These are phyloP conservation scores for Lactarius psammicola DNA, from an alignment of 768 basidiomycete species.

Conservation along the genomic window DNA sequence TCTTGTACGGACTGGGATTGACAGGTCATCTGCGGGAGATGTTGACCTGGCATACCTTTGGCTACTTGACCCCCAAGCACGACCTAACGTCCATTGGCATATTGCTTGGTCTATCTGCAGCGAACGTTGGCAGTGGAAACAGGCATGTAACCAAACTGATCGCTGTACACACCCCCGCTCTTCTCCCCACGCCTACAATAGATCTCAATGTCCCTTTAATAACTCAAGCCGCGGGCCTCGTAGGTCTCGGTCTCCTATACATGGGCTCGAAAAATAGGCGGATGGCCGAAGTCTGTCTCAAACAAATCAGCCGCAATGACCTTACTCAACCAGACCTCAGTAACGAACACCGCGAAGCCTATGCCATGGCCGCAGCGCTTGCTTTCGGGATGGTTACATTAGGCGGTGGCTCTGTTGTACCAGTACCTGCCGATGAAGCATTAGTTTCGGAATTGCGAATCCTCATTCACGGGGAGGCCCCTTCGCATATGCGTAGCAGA, in stretches of 20 bases:
- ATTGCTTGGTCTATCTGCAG: constrained; percentile 89
- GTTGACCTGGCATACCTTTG: constrained; percentile 93
- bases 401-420: constrained; percentile 64
- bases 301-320: constrained; percentile 76
- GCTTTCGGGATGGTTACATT: constrained; percentile 98
- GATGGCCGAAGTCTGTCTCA: constrained; percentile 90
- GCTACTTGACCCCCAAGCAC: constrained; percentile 93
- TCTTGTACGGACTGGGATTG: constrained; percentile 88
- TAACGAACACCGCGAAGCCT: constrained; percentile 88
- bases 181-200: constrained; percentile 82
- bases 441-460: constrained; percentile 65
- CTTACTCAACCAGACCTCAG: constrained; percentile 80
- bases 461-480: constrained; percentile 74
- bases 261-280: constrained; percentile 82
- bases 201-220: constrained; percentile 89
- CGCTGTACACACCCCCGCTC: constrained; percentile 89
- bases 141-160: constrained; percentile 87
- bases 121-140: constrained; percentile 83
- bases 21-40: constrained; percentile 88
- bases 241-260: constrained; percentile 87
- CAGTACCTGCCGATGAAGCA: constrained; percentile 70
- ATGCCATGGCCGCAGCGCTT: constrained; percentile 83
- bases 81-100: constrained; percentile 93
- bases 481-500: constrained; percentile 39
- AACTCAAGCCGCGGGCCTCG: constrained; percentile 85